Evolutionary conservation across 345 rosid species (phyloP).

Genomic region (Chamaenerion angustifolium): DNA sequence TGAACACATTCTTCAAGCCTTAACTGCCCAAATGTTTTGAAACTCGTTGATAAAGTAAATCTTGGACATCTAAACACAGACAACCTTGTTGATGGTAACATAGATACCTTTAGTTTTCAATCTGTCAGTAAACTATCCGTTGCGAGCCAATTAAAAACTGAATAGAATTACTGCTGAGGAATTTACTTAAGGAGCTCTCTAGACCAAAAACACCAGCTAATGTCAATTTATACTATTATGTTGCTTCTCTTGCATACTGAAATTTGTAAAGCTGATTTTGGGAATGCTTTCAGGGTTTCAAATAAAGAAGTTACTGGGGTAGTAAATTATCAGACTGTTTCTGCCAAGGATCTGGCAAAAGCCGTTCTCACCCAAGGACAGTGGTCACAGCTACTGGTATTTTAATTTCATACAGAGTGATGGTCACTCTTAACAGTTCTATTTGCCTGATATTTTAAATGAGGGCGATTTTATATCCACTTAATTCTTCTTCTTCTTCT

Average conservation of each 20-base stretch:
- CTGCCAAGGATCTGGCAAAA: slow-evolving; percentile 58
- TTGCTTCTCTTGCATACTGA: neutral
- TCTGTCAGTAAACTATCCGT: too few species aligned
- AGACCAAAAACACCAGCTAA: neutral
- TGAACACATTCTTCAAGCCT: too few species aligned
- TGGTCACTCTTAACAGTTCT: neutral
- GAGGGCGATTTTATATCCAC: too few species aligned
- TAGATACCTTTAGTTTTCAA: too few species aligned
- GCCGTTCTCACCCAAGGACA: slow-evolving; percentile 57
- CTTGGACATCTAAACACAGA: too few species aligned
- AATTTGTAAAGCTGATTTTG: neutral
- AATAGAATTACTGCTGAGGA: too few species aligned
- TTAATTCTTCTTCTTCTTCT: too few species aligned
- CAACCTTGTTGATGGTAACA: too few species aligned
- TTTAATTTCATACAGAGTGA: slow-evolving; percentile 1
- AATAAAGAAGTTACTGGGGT: slow-evolving; percentile 22
- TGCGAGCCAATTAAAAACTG: too few species aligned
- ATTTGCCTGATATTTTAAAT: neutral
- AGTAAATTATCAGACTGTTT: slow-evolving; percentile 59
- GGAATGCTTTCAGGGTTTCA: slow-evolving; percentile 15
- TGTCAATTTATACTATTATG: neutral
- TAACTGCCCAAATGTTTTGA: too few species aligned
- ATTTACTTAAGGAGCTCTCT: too few species aligned
- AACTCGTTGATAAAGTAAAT: too few species aligned
- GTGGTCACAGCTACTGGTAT: slow-evolving; percentile 77